Evolutionary conservation across 257 asterid species (phyloP).

Genomic region (Gentiana dahurica): DNA sequence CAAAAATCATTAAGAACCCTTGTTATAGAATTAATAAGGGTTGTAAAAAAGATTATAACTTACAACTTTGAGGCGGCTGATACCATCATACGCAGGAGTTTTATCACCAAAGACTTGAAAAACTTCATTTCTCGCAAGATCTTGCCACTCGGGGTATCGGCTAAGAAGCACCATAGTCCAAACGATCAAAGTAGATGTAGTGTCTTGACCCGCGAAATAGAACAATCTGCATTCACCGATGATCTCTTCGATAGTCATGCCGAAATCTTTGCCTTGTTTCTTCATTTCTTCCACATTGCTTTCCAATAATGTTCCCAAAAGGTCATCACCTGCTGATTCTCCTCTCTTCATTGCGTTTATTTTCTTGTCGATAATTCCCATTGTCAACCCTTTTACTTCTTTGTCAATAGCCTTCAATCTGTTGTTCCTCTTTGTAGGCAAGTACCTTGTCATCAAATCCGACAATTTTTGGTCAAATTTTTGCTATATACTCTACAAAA

Average conservation of each 20-base stretch:
- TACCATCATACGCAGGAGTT: slow-evolving; percentile 29
- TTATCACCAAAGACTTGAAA: slow-evolving; percentile 21
- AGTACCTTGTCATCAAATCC: slow-evolving; percentile 11
- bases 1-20: too few species aligned
- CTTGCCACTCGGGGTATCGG: slow-evolving; percentile 36
- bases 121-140: slow-evolving; percentile 41
- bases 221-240: slow-evolving; percentile 49
- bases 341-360: slow-evolving; percentile 17
- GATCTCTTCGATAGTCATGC: slow-evolving; percentile 39
- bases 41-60: slow-evolving; percentile 4
- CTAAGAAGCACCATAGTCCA: slow-evolving; percentile 43
- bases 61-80: slow-evolving; percentile 42
- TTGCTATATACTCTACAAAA: not conserved
- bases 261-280: slow-evolving; percentile 21
- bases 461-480: not conserved
- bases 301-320: slow-evolving; percentile 27
- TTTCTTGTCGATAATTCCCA: slow-evolving; percentile 22
- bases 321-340: slow-evolving; percentile 19
- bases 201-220: slow-evolving; percentile 44
- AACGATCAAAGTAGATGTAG: slow-evolving; percentile 25
- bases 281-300: slow-evolving; percentile 23
- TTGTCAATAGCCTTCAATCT: slow-evolving; percentile 35
- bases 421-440: slow-evolving; percentile 39
- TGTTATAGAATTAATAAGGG: too few species aligned
- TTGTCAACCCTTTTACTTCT: slow-evolving; percentile 15